Conservation (phyloP, 768 basidiomycete genomes). For the Hydnum rufescens region DNA sequence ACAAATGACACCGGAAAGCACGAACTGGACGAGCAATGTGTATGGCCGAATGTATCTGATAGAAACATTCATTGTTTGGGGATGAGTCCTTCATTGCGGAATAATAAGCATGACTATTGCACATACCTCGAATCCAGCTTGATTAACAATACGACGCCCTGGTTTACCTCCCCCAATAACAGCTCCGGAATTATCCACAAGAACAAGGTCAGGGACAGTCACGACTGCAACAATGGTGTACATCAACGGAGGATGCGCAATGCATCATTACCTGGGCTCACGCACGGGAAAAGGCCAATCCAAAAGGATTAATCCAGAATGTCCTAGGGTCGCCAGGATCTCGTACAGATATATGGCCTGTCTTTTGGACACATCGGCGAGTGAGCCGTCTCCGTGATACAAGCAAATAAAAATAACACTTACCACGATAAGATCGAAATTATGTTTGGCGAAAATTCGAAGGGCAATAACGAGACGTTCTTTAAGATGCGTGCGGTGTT, state of each 20-base stretch:
- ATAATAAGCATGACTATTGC: too few species aligned
- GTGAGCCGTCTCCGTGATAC: background rate
- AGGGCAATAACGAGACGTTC: constrained; percentile 8
- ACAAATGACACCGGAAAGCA: background rate
- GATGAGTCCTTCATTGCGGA: too few species aligned
- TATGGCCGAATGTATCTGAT: constrained; percentile 27
- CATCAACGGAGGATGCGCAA: background rate
- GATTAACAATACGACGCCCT: constrained; percentile 18
- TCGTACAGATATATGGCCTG: background rate
- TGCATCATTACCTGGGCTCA: background rate
- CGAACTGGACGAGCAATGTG: constrained; percentile 25
- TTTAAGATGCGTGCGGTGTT: background rate
- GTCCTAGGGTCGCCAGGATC: constrained; percentile 14
- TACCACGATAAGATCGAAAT: constrained; percentile 16
- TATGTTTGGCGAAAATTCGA: background rate
- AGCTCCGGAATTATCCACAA: constrained; percentile 24
- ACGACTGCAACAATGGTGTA: background rate
- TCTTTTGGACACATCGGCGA: background rate
- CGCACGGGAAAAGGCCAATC: constrained; percentile 11
- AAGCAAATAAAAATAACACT: constrained; percentile 16
- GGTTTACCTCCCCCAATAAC: constrained; percentile 20
- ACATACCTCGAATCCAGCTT: constrained; percentile 22
- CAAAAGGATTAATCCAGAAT: constrained; percentile 33
- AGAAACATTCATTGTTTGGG: too few species aligned
- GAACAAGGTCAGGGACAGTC: constrained; percentile 16